Evolutionary conservation across 768 basidiomycete genomes (phyloP).

Genomic region (Suillus fuscotomentosus): DNA sequence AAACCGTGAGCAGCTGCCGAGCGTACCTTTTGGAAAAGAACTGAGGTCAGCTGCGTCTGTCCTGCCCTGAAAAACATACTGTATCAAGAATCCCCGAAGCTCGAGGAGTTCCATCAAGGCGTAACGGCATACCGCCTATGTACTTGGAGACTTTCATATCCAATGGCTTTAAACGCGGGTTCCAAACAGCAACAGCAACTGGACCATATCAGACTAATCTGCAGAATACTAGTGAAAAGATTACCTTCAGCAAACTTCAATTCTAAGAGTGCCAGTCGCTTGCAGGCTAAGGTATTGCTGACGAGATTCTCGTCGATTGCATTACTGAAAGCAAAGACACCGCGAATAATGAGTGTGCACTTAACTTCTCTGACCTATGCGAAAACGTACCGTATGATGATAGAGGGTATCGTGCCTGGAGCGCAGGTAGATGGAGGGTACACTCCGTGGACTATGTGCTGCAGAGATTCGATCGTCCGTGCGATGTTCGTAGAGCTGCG

Average conservation of each 20-base stretch:
- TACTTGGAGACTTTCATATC: constrained; percentile 70
- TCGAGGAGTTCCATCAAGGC: constrained; percentile 73
- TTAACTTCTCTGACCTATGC: neutral
- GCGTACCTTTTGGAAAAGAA: constrained; percentile 43
- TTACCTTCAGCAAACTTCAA: constrained; percentile 63
- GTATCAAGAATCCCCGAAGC: constrained; percentile 78
- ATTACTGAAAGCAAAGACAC: constrained; percentile 42
- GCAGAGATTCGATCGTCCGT: neutral
- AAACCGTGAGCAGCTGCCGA: constrained; percentile 73
- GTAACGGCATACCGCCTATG: constrained; percentile 63
- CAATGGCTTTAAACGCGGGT: constrained; percentile 56
- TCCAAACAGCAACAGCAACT: constrained; percentile 68
- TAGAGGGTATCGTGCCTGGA: constrained; percentile 26
- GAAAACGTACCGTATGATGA: constrained; percentile 52
- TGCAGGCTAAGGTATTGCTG: constrained; percentile 68
- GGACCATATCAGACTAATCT: constrained; percentile 4
- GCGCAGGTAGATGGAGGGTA: neutral
- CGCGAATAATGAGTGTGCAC: neutral
- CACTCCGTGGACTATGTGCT: neutral
- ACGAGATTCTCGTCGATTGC: constrained; percentile 68
- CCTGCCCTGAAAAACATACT: constrained; percentile 27
- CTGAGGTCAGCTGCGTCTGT: neutral
- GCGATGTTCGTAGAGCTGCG: neutral
- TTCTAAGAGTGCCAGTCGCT: constrained; percentile 60
- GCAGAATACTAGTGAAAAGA: neutral